Base-by-base conservation (phyloP, 805 yeast genomes). In the Candida succiphila region DNA sequence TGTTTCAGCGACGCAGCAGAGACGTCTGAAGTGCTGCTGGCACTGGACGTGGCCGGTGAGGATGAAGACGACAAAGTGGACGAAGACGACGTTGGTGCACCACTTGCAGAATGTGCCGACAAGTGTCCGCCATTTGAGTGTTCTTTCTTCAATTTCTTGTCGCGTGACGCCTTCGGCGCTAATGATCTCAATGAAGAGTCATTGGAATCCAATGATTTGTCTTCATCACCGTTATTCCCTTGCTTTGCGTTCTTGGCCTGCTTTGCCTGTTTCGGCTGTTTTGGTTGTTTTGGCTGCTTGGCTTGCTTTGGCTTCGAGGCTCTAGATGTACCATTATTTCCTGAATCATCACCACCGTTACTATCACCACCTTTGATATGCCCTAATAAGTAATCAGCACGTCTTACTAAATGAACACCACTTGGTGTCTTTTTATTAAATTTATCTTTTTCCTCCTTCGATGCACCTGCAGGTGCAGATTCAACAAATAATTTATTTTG, bases 391-490 rank as follows among this genome's bases (percentile, higher is more conserved):
- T 88, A 89, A 52, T 94, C 98, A 1, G 85, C 78, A 52, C 99
- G 75, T 57, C 99, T 75, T 9, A 84, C 85, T 32, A 92, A 63
- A 58, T 92, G 99, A 14, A 92, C 92, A 3, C 96, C 71, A 7
- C 94, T 92, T 1, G 98, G 97, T 4, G 81, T 82, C 48, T 76
- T 81, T 42, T 85, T 82, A 21, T 44, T 51, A 27, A 53, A 37
- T 40, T 49, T 55, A 12, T 54, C 65, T 41, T 51, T 54, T 37
- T 57, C 61, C 32, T 57, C 67, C 31, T 56, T 60, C 5, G 55
- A 52, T 2, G 59, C 56, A 17, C 52, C 53, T 12, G 45, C 43
- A 14, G 60, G 57, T 12, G 60, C 48, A 27, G 49, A 42, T 35
- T 72, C 79, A 45, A 92, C 65, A 48, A 75, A 92, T 43, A 92